Base-by-base conservation (phyloP, 495 filamentous ascomycete species). In the Penicillium taxi region DNA sequence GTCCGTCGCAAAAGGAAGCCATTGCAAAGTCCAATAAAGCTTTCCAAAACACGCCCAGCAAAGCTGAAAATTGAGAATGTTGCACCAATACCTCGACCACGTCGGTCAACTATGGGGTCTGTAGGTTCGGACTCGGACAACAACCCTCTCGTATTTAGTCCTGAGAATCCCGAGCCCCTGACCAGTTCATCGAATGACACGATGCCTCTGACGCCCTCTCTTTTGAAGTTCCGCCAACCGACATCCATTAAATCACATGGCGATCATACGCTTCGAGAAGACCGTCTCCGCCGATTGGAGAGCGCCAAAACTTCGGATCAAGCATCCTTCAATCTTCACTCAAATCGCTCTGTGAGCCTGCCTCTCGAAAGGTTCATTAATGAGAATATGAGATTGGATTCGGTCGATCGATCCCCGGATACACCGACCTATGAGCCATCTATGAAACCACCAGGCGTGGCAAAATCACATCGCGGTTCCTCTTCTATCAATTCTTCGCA, bases 281-380 rank as follows among this genome's bases (percentile, higher is more conserved):
- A 61, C 15, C 58, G 52, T 15, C 40, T 67, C 0, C 49, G 58
- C 29, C 52, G 45, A 15, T 13, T 65, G 1, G 56, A 64, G 9
- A 40, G 38, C 17, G 41, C 49, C 12, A 63, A 62, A 40, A 19
- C 32, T 4, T 52, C 52, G 13, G 47, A 48, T 3, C 43, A 41
- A 9, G 25, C 46, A 2, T 20, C 39, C 0, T 56, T 65, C 26
- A n/a, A n/a, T n/a, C n/a, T n/a, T n/a, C 41, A 54, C 12, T 56
- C 61, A 19, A 58, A 46, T 25, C 52, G 58, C 11, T 47, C 56
- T 2, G 58, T 67, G 2, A 70, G 66, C 41, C 35, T 70, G 22
- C 66, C 64, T 19, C 44, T 70, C 14, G 56, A 68, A 35, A 58
- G 66, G 3, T 70, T 70, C 27, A 70, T 70, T 35, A 66, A 68